Conservation (phyloP, 163 green algal species). For the Volvox carteri region DNA sequence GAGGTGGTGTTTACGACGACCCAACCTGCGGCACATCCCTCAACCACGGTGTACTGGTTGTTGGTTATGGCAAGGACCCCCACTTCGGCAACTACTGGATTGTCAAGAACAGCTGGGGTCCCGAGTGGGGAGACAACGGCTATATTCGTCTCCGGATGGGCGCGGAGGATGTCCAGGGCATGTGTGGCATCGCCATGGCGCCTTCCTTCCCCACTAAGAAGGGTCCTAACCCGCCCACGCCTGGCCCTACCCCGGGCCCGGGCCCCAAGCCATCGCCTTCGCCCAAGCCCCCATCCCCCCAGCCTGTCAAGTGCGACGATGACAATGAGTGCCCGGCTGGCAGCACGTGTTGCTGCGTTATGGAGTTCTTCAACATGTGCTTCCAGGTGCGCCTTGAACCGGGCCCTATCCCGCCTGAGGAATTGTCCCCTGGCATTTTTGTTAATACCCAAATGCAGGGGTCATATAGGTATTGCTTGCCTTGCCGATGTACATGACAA, state of each 20-base stretch:
- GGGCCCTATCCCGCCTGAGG: no score
- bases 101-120: conserved; percentile 72
- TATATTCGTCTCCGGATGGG: conserved; percentile 64
- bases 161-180: conserved; percentile 41
- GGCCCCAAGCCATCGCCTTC: conserved; percentile 57
- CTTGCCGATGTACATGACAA: no score
- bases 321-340: conserved; percentile 75
- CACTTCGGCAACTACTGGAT: conserved; percentile 82
- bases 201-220: conserved; percentile 93
- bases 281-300: conserved; percentile 60
- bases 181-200: conserved; percentile 92
- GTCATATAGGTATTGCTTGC: no score
- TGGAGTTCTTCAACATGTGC: conserved; percentile 63
- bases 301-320: conserved; percentile 86
- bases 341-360: conserved; percentile 88
- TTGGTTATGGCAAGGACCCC: conserved; percentile 64
- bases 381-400: conserved; percentile 56
- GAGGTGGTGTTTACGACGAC: conserved; percentile 88
- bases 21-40: conserved; percentile 79
- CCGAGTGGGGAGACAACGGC: conserved; percentile 74
- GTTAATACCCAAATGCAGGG: no score
- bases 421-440: no score
- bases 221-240: conserved; percentile 77
- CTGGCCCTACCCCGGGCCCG: conserved; percentile 45
- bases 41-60: conserved; percentile 95